phyloP scores from a whole-genome alignment of 1,284 basidiomycete genomes.

The Porodaedalea pini region DNA sequence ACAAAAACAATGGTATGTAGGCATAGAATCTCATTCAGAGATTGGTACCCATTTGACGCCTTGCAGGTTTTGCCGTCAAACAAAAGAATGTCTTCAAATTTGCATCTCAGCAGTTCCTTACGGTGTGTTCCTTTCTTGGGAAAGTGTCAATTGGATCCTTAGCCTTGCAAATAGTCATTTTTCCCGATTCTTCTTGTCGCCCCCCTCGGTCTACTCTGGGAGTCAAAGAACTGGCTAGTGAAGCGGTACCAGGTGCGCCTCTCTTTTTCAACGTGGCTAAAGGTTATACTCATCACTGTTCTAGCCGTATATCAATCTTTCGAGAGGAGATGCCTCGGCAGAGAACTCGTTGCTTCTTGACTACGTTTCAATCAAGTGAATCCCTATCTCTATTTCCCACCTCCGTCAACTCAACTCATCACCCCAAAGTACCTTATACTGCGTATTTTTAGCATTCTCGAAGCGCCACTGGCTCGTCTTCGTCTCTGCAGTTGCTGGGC shows the following conservation, averaged over 20 bases:
- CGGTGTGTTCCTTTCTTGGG: slow-evolving; percentile 37
- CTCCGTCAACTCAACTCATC: slow-evolving; percentile 11
- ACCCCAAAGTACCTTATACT: slow-evolving; percentile 28
- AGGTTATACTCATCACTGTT: slow-evolving; percentile 26
- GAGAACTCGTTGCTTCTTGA: slow-evolving; percentile 57
- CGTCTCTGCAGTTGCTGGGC: slow-evolving; percentile 43
- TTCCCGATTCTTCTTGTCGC: slow-evolving; percentile 48
- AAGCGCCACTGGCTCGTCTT: slow-evolving; percentile 51
- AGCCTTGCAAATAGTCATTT: slow-evolving; percentile 43
- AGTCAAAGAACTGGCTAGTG: slow-evolving; percentile 25
- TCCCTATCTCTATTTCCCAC: background rate
- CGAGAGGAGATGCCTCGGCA: slow-evolving; percentile 47
- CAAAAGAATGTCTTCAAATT: slow-evolving; percentile 44
- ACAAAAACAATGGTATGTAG: slow-evolving; percentile 41
- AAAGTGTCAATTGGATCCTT: slow-evolving; percentile 12
- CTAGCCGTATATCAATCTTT: slow-evolving; percentile 56
- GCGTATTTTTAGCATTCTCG: slow-evolving; percentile 39
- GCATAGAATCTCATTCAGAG: background rate
- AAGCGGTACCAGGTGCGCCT: slow-evolving; percentile 33
- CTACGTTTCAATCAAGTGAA: slow-evolving; percentile 50
- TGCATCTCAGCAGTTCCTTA: slow-evolving; percentile 51
- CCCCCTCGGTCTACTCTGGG: slow-evolving; percentile 25
- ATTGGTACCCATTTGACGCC: background rate
- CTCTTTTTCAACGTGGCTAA: slow-evolving; percentile 35
- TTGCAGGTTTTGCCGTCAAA: slow-evolving; percentile 51